Conservation (phyloP, 106 monocot genomes). For the Amphibolis antarctica region DNA sequence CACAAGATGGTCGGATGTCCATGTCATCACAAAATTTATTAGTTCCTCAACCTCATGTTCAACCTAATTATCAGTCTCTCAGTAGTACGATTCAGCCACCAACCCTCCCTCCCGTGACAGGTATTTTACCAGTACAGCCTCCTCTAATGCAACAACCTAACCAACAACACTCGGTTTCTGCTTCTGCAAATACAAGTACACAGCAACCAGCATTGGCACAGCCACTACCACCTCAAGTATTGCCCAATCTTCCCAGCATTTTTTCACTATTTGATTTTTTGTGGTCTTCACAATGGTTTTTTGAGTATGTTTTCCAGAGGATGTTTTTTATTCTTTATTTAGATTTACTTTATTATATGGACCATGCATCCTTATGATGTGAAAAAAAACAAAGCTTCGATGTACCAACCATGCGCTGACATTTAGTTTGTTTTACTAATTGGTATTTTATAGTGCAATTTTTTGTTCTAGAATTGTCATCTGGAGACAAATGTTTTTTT, state of each 20-base stretch:
- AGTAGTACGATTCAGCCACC: not conserved
- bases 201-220: not conserved
- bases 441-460: too few relatives aligned
- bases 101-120: not conserved
- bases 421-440: too few relatives aligned
- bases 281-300: too few relatives aligned
- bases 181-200: not conserved
- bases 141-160: not conserved
- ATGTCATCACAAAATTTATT: constrained; percentile 18
- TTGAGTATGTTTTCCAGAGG: not conserved
- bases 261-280: not conserved
- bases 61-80: constrained; percentile 20
- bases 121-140: not conserved
- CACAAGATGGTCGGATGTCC: constrained; percentile 17
- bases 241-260: not conserved
- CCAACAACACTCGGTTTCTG: not conserved
- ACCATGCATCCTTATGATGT: too few relatives aligned
- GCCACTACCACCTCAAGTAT: constrained; percentile 4
- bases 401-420: too few relatives aligned
- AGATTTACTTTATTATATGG: not conserved
- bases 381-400: too few relatives aligned
- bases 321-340: not conserved
- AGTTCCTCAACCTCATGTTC: constrained; percentile 23
- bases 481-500: too few relatives aligned
- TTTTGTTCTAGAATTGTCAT: too few relatives aligned